Percentiles rank a stretch among this genome's conserved stretches.
These are phyloP conservation scores for Coccinonectria pachysandricola DNA, from an alignment of 2,329 filamentous ascomycete genomes.

Conservation along the genomic window DNA sequence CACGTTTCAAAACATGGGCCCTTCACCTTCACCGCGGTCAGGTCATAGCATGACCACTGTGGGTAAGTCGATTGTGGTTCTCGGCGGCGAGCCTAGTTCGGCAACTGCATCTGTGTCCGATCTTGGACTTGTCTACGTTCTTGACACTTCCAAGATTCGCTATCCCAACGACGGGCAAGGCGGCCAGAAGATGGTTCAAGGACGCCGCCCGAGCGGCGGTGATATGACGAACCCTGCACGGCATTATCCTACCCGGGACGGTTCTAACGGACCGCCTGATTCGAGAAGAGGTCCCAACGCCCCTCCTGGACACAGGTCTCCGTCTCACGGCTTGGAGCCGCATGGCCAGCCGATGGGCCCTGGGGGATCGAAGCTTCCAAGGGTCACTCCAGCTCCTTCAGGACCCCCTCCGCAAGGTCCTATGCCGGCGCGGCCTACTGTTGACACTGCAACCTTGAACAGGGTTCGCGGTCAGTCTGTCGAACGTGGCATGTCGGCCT, in stretches of 20 bases:
- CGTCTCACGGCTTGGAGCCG: constrained; percentile 29
- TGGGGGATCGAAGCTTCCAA: constrained; percentile 27
- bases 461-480: constrained; percentile 40
- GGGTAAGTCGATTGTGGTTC: constrained; percentile 82
- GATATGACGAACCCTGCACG: constrained; percentile 24
- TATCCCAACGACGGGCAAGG: constrained; percentile 68
- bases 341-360: constrained; percentile 25
- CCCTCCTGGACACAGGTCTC: constrained; percentile 27
- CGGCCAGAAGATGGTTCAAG: constrained; percentile 30
- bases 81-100: constrained; percentile 90
- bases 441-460: constrained; percentile 29
- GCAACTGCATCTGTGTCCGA: constrained; percentile 72
- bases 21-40: constrained; percentile 83
- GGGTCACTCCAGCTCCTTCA: constrained; percentile 24
- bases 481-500: constrained; percentile 30
- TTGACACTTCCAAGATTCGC: constrained; percentile 92
- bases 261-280: constrained; percentile 41
- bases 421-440: constrained; percentile 36
- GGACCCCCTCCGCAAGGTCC: constrained; percentile 47
- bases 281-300: constrained; percentile 27
- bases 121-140: constrained; percentile 76
- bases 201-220: constrained; percentile 33
- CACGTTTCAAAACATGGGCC: constrained; percentile 99
- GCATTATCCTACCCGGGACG: constrained; percentile 36
- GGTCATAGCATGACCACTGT: constrained; percentile 97